phyloP scores from a whole-genome alignment of 176 grass and related monocot genomes.

The Aegilops umbellulata region DNA sequence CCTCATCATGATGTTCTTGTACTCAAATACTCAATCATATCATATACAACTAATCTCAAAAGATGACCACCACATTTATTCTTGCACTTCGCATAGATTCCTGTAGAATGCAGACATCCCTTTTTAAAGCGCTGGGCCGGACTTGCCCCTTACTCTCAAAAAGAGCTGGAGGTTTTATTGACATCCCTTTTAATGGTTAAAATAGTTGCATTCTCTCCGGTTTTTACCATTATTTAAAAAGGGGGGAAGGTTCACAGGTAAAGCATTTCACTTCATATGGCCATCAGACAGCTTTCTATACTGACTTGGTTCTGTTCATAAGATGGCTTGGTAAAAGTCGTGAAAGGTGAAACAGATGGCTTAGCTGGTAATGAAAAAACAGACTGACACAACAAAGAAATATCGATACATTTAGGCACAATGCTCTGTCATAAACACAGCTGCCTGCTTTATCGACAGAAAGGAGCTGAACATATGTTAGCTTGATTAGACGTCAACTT shows the following conservation, averaged over 20 bases:
- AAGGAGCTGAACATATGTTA: not conserved
- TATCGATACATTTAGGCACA: not conserved
- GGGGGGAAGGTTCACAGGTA: not conserved
- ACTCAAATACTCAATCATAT: not conserved
- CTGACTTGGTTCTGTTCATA: not conserved
- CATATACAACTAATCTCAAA: not conserved
- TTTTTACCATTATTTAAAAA: not conserved
- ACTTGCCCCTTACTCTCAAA: too few species aligned
- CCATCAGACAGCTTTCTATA: not conserved
- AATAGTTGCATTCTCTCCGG: not conserved
- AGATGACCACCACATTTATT: not conserved
- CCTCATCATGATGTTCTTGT: not conserved
- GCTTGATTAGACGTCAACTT: not conserved
- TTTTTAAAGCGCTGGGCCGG: not conserved
- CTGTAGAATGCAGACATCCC: not conserved
- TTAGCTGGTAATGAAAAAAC: slow-evolving; percentile 5
- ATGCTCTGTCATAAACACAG: not conserved
- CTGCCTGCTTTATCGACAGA: not conserved
- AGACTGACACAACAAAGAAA: not conserved
- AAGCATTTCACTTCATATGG: not conserved
- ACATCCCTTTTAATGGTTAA: not conserved
- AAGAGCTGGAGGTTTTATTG: too few species aligned
- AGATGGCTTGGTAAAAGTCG: not conserved
- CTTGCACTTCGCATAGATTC: not conserved
- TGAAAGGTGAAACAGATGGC: not conserved